A percentile compares a stretch with the other conserved stretches of the same genome.
Evolutionary conservation across 2,329 filamentous ascomycete genomes (phyloP).

Genomic region (Lomentospora prolificans): DNA sequence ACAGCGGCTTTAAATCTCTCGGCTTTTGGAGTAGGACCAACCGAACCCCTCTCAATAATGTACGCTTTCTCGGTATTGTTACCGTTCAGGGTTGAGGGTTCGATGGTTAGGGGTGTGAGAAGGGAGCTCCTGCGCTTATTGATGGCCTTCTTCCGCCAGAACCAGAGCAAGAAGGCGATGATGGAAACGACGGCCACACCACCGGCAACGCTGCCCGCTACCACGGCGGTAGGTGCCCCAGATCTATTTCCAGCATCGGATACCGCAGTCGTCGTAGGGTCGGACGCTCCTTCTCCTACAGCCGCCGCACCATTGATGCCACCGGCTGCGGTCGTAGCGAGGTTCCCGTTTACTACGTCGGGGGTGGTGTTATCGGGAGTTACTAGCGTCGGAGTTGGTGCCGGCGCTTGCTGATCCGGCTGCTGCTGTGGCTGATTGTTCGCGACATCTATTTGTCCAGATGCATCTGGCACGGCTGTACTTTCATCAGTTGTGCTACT

Average conservation of each 20-base stretch:
- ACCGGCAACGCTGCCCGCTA: constrained; percentile 43
- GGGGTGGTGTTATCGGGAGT: neutral
- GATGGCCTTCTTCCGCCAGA: constrained; percentile 32
- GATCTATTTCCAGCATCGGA: constrained; percentile 8
- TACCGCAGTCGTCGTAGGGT: constrained; percentile 1
- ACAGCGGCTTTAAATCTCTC: constrained; percentile 30
- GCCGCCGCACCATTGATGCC: constrained; percentile 4
- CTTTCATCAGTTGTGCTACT: constrained; percentile 27
- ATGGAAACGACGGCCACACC: constrained; percentile 35
- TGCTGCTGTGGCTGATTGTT: neutral
- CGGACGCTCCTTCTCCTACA: constrained; percentile 8
- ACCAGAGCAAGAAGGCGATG: constrained; percentile 39
- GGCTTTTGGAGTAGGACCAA: constrained; percentile 37
- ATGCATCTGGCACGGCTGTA: constrained; percentile 14
- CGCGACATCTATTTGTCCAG: neutral
- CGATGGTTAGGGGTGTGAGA: constrained; percentile 35
- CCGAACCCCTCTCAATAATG: constrained; percentile 32
- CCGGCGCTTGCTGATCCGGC: neutral
- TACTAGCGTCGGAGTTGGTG: neutral
- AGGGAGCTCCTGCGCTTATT: constrained; percentile 36
- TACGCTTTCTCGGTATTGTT: constrained; percentile 24
- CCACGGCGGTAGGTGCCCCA: constrained; percentile 26
- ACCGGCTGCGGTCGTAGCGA: neutral
- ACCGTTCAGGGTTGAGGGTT: constrained; percentile 13
- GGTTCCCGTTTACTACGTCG: neutral